phyloP scores from a whole-genome alignment of 768 basidiomycete species.

The Trametes cubensis region DNA sequence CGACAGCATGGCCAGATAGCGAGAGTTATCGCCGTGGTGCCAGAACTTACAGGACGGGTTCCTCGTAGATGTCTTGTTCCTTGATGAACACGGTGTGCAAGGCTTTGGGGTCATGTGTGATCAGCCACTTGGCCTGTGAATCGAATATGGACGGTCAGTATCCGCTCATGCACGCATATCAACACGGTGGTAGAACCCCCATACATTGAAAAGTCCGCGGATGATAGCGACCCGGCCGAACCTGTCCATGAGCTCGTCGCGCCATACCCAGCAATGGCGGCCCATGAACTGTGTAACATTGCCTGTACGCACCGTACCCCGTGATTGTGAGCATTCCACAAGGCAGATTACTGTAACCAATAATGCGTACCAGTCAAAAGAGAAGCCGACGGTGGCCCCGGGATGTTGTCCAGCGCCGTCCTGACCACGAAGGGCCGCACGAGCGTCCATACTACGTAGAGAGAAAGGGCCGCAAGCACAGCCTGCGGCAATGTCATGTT shows the following conservation, averaged over 20 bases:
- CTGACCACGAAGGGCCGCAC: conserved; percentile 12
- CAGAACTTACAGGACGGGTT: conserved; percentile 13
- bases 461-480: not conserved
- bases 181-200: conserved; percentile 1
- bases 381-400: conserved; percentile 16
- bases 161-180: not conserved
- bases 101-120: conserved; percentile 48
- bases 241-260: conserved; percentile 36
- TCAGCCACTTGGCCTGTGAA: conserved; percentile 36
- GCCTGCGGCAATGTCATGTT: conserved; percentile 7
- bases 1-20: not conserved
- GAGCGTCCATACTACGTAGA: conserved; percentile 11
- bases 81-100: conserved; percentile 50
- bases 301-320: conserved; percentile 29
- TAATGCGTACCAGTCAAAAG: conserved; percentile 9
- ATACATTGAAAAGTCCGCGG: conserved; percentile 41
- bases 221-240: conserved; percentile 40
- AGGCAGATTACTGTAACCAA: not conserved
- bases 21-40: not conserved
- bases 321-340: not conserved
- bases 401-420: conserved; percentile 16
- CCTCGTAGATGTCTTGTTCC: conserved; percentile 33
- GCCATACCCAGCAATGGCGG: conserved; percentile 41
- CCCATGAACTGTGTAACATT: conserved; percentile 39
- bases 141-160: not conserved